Percentiles rank a stretch among this genome's conserved stretches.
phyloP scores from a whole-genome alignment of 1,284 basidiomycete genomes.

The Ustilago xerochloae region DNA sequence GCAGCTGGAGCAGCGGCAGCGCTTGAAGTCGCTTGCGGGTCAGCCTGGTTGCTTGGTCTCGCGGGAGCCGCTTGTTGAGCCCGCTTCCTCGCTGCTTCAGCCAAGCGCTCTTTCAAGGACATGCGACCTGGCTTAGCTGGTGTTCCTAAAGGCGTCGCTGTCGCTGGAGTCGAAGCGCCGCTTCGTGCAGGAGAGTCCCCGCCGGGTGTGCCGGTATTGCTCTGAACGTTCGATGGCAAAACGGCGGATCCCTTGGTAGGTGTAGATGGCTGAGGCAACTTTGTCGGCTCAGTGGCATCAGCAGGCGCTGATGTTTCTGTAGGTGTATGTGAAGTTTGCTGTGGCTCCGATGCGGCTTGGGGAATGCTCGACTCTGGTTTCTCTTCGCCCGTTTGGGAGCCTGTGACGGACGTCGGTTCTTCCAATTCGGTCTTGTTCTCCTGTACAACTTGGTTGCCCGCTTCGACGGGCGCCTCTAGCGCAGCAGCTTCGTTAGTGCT shows the following conservation, averaged over 20 bases:
- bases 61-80: constrained; percentile 24
- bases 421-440: neutral
- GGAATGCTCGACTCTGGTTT: neutral
- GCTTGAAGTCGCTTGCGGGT: neutral
- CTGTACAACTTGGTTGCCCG: neutral
- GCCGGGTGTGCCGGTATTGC: neutral
- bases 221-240: neutral
- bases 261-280: constrained; percentile 3
- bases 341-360: neutral
- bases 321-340: neutral
- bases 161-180: constrained; percentile 31
- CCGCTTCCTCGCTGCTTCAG: constrained; percentile 53
- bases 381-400: neutral
- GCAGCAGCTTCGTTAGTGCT: neutral
- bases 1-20: neutral
- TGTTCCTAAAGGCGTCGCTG: constrained; percentile 23
- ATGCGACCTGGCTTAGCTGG: constrained; percentile 44
- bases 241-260: constrained; percentile 22
- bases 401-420: neutral
- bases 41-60: constrained; percentile 5
- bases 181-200: constrained; percentile 30
- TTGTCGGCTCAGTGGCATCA: neutral
- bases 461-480: neutral
- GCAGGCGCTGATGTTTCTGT: neutral
- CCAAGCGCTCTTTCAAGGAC: constrained; percentile 53